A percentile compares a stretch with the other conserved stretches of the same genome.
Conservation (phyloP, 2,329 filamentous ascomycete species). For the Teratosphaeria nubilosa region DNA sequence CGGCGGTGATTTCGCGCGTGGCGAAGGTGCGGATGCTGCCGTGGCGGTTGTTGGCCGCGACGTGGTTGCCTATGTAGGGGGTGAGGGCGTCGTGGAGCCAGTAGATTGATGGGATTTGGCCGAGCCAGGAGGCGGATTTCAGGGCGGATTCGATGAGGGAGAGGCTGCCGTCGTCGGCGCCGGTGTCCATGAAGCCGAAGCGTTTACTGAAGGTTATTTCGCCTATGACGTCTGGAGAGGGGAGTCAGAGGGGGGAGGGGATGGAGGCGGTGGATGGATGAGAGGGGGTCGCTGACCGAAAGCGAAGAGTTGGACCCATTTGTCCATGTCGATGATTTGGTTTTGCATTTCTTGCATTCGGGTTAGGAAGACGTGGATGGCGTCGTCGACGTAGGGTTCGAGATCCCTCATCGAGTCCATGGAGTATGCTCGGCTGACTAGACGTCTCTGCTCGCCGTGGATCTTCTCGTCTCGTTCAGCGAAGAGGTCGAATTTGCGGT, state of each 20-base stretch:
- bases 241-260: too few species aligned
- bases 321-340: conserved; percentile 25
- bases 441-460: conserved; percentile 26
- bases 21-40: conserved; percentile 25
- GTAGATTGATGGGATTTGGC: conserved; percentile 29
- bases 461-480: conserved; percentile 27
- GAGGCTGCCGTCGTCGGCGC: conserved; percentile 27
- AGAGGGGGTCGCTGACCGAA: conserved; percentile 30
- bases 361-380: conserved; percentile 25
- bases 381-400: conserved; percentile 31
- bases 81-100: conserved; percentile 26
- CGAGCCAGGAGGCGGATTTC: conserved; percentile 28
- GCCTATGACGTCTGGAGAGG: conserved; percentile 29
- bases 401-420: conserved; percentile 30
- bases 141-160: conserved; percentile 24
- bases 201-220: conserved; percentile 30
- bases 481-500: conserved; percentile 32
- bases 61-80: conserved; percentile 29
- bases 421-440: conserved; percentile 27
- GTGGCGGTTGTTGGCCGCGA: conserved; percentile 26
- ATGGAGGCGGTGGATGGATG: too few species aligned
- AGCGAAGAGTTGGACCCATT: conserved; percentile 32
- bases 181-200: conserved; percentile 29
- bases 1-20: conserved; percentile 17
- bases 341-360: conserved; percentile 21